A percentile compares a stretch with the other conserved stretches of the same genome.
phyloP scores from a whole-genome alignment of 129 eudicot genomes.

The Tagetes patula region DNA sequence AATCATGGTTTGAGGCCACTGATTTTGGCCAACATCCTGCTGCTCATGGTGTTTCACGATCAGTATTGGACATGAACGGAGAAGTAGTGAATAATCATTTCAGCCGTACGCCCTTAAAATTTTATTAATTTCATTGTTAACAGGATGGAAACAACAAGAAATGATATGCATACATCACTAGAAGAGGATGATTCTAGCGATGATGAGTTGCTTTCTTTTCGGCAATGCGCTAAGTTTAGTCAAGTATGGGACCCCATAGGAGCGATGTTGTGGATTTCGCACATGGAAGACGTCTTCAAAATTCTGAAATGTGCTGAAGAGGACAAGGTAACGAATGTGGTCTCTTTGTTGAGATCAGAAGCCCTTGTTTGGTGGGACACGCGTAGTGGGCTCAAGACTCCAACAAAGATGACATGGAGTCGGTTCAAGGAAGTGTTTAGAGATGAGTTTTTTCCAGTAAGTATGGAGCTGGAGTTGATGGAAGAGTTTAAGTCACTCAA shows the following conservation, averaged over 20 bases:
- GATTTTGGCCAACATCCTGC: neutral
- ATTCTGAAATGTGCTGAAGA: slow-evolving; percentile 1
- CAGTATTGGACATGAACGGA: neutral
- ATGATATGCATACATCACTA: neutral
- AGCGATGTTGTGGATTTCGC: slow-evolving; percentile 22
- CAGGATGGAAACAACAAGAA: neutral
- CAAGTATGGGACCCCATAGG: neutral
- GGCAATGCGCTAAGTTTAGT: neutral
- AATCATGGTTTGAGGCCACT: neutral
- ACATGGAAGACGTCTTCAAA: slow-evolving; percentile 11
- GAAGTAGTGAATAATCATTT: too few species aligned
- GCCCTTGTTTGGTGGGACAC: neutral
- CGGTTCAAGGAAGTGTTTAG: too few species aligned
- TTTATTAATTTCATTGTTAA: neutral
- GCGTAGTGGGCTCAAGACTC: neutral
- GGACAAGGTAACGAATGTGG: neutral
- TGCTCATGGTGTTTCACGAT: too few species aligned
- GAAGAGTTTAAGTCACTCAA: too few species aligned
- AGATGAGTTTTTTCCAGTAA: too few species aligned
- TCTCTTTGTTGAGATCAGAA: slow-evolving; percentile 13
- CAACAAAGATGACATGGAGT: neutral
- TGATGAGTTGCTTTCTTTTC: neutral
- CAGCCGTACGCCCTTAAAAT: too few species aligned
- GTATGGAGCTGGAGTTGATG: too few species aligned
- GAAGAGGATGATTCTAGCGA: too few species aligned